Base-by-base conservation (phyloP, 2,329 filamentous ascomycete species). In the Podosphaera aphanis region DNA sequence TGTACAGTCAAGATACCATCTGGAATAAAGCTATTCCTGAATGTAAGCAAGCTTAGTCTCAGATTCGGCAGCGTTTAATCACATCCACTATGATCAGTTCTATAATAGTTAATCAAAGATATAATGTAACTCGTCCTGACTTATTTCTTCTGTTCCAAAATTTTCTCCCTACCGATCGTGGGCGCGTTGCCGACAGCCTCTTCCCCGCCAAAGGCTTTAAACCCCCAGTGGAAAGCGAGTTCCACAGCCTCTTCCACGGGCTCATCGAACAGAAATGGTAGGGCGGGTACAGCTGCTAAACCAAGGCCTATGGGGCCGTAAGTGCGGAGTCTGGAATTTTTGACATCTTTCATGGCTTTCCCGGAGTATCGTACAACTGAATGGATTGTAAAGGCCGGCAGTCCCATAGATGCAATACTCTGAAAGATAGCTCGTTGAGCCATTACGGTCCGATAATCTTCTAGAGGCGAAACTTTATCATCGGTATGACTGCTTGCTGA, bases 381-480 rank as follows among this genome's bases (percentile, higher is more conserved):
- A 45, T 57, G 56, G 20, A 56, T 56, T 3, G 54, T 58, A 44
- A 58, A 55, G 10, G 52, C 51, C 33, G 51, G 50, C 3, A 56
- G 46, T 42, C 50, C 90, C 90, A 98, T 98, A 56, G 77, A 83
- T 0, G 90, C 90, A 42, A 98, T 50, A 52, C 75, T 76, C 64
- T 98, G 90, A 64, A 98, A 98, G 19, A 94, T 70, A 1, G 76
- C 86, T 51, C 90, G 69, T 65, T 98, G 83, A 20, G 77, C 79
- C 81, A 94, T 92, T 5, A 98, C 83, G 13, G 83, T 78, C 38
- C 85, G 68, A 58, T 82, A 98, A 60, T 98, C 88, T 55, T 98
- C 85, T 29, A 93, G 70, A 5, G 85, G 77, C 3, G 83, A 65
- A 23, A 83, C 69, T 29, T 60, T 63, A 6, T 31, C 46, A 18